Evolutionary conservation across 345 rosid species (phyloP).

Genomic region (Moringa oleifera): DNA sequence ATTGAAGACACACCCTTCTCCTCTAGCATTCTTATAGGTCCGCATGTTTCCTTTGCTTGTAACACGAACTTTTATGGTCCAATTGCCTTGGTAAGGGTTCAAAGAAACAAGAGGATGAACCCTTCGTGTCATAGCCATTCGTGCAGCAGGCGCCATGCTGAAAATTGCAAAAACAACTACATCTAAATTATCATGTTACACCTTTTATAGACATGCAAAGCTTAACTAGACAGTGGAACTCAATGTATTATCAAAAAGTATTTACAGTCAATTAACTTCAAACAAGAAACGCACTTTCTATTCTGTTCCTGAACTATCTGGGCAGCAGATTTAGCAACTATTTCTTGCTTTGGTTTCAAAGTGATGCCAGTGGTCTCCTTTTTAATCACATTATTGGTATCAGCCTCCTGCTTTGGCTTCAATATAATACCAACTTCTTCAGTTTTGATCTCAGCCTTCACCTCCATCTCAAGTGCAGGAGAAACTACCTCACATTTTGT

Average conservation of each 20-base stretch:
- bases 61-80: constrained; percentile 90
- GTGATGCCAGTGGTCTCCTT: constrained; percentile 29
- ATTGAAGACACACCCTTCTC: constrained; percentile 95
- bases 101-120: constrained; percentile 88
- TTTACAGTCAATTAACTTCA: neutral
- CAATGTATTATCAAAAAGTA: no score
- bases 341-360: constrained; percentile 68
- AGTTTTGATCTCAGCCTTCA: constrained; percentile 25
- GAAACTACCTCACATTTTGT: constrained; percentile 69
- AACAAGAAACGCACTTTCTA: constrained; percentile 46
- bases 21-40: constrained; percentile 76
- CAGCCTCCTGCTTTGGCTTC: constrained; percentile 48
- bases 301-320: constrained; percentile 72
- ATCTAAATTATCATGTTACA: neutral
- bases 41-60: constrained; percentile 88
- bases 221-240: neutral
- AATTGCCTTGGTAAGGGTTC: constrained; percentile 94
- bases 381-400: constrained; percentile 23
- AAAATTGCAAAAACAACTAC: constrained; percentile 1
- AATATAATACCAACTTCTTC: constrained; percentile 20
- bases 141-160: constrained; percentile 79
- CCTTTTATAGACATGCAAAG: neutral
- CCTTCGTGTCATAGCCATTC: constrained; percentile 86
- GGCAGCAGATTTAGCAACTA: constrained; percentile 68
- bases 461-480: constrained; percentile 62